A percentile compares a stretch with the other conserved stretches of the same genome.
Evolutionary conservation across 2,329 filamentous ascomycete species (phyloP).

Genomic region (Botrytis sinoallii): DNA sequence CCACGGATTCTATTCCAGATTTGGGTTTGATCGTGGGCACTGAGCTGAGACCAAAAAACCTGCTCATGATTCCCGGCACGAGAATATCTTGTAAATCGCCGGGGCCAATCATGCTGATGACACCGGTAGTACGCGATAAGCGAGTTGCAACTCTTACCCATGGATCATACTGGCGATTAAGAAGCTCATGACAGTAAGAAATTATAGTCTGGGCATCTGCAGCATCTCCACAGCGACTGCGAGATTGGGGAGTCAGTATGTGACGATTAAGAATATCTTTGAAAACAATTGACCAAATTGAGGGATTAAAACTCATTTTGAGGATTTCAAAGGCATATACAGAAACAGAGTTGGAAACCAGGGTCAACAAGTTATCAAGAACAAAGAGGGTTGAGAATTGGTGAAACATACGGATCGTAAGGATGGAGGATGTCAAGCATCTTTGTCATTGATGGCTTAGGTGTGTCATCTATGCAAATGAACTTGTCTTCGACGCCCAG

Average conservation of each 20-base stretch:
- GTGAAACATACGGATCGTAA: not conserved
- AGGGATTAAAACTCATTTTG: not conserved
- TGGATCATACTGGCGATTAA: not conserved
- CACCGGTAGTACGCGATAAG: not conserved
- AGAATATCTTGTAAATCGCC: not conserved
- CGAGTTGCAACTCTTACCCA: not conserved
- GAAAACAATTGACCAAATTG: not conserved
- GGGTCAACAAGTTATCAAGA: not conserved
- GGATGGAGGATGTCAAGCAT: not conserved
- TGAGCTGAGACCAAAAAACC: accelerated
- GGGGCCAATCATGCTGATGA: not conserved
- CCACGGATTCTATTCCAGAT: too few species aligned
- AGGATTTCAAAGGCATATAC: accelerated
- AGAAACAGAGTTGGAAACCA: not conserved
- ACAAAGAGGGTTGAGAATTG: not conserved
- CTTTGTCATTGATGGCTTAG: not conserved
- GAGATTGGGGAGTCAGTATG: not conserved
- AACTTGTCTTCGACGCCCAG: not conserved
- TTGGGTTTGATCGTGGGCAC: too few species aligned
- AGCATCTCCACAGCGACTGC: not conserved
- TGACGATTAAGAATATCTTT: not conserved
- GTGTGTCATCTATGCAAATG: not conserved
- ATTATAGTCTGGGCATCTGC: not conserved
- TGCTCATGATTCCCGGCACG: not conserved
- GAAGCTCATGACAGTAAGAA: not conserved